Conservation (phyloP, 108 stramenopile species). For the Aureococcus anophagefferens region DNA sequence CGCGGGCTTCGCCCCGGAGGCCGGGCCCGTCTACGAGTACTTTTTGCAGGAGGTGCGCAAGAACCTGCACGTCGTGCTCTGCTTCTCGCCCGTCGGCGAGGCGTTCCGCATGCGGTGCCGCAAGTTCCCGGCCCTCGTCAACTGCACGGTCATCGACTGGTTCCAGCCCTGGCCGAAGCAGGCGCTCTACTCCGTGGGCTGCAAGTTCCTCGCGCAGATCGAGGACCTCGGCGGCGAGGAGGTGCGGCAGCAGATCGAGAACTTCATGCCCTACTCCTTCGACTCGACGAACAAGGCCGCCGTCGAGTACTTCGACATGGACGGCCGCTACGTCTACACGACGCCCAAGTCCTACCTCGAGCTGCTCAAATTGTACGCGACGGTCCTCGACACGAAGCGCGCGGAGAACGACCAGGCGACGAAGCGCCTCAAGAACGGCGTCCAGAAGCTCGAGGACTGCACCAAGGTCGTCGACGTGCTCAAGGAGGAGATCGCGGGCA, state of each 20-base stretch:
- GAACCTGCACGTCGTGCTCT: conserved; percentile 55
- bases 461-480: conserved; percentile 46
- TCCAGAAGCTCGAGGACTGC: conserved; percentile 48
- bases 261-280: conserved; percentile 51
- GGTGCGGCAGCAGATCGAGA: conserved; percentile 40
- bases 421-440: conserved; percentile 42
- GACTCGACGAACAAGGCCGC: conserved; percentile 41
- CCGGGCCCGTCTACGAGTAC: conserved; percentile 47
- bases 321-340: conserved; percentile 49
- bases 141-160: conserved; percentile 64
- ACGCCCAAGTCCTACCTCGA: conserved; percentile 61
- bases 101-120: conserved; percentile 46
- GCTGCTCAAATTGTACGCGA: conserved; percentile 44
- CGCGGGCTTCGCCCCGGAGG: conserved; percentile 33
- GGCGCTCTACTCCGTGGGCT: conserved; percentile 51
- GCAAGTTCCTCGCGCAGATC: conserved; percentile 34
- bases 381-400: conserved; percentile 36
- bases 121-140: conserved; percentile 58
- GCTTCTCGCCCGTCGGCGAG: conserved; percentile 57
- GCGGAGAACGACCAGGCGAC: conserved; percentile 33
- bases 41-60: conserved; percentile 45
- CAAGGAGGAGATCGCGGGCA: conserved; percentile 49
- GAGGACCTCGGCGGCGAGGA: conserved; percentile 32
- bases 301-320: conserved; percentile 26
- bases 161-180: conserved; percentile 64